These are phyloP conservation scores for Colletotrichum navitas DNA, from an alignment of 2,329 filamentous ascomycete genomes.

Conservation along the genomic window DNA sequence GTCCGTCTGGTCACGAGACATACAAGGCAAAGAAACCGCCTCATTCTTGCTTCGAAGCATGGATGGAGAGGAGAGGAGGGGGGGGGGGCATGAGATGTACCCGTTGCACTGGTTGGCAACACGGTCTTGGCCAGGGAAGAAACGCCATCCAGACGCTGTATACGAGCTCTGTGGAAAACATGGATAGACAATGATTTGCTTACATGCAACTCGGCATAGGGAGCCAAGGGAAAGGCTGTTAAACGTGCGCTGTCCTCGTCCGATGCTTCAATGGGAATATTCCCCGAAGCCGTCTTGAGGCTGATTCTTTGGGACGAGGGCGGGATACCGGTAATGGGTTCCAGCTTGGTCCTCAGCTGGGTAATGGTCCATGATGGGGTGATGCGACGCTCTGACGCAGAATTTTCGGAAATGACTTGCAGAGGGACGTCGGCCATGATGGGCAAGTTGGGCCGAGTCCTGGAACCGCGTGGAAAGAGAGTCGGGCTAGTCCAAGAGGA, in stretches of 20 bases:
- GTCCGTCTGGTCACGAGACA: neutral
- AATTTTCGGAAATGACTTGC: constrained; percentile 79
- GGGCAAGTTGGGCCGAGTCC: constrained; percentile 42
- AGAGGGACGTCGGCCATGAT: constrained; percentile 81
- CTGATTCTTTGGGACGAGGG: constrained; percentile 81
- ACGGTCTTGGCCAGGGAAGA: neutral
- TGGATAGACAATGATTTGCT: constrained; percentile 55
- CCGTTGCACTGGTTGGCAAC: neutral
- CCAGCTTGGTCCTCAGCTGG: constrained; percentile 87
- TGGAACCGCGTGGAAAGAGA: constrained; percentile 13
- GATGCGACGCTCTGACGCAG: constrained; percentile 88
- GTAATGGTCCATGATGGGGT: constrained; percentile 92
- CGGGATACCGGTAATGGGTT: constrained; percentile 93
- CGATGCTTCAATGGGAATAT: constrained; percentile 74
- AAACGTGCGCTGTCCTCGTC: constrained; percentile 80
- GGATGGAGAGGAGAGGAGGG: no score
- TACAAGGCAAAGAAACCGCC: neutral
- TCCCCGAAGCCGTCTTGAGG: constrained; percentile 74
- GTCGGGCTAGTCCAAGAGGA: constrained; percentile 41
- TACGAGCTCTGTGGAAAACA: neutral
- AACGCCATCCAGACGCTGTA: neutral
- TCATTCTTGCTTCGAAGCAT: neutral
- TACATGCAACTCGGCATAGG: constrained; percentile 85
- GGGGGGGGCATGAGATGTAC: constrained; percentile 25
- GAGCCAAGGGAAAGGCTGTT: constrained; percentile 73